These are phyloP conservation scores for Biscogniauxia mediterranea DNA, from an alignment of 2,329 filamentous ascomycete genomes.

Conservation along the genomic window DNA sequence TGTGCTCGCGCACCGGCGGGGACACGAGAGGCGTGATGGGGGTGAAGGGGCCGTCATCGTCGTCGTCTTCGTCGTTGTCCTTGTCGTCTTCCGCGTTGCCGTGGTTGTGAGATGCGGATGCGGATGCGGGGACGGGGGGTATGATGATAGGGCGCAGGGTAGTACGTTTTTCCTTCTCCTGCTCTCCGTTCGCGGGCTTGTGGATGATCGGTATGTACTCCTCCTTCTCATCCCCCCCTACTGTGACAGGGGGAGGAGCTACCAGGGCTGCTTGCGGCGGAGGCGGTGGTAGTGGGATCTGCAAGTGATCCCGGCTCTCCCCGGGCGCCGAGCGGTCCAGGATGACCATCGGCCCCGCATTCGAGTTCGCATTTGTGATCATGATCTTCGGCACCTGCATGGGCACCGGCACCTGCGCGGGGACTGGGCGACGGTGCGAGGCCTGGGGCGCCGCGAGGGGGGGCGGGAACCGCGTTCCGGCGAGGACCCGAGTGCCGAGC, in stretches of 20 bases:
- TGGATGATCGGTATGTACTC: slow-evolving; percentile 30
- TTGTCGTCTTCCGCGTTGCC: slow-evolving; percentile 10
- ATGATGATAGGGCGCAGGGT: slow-evolving; percentile 14
- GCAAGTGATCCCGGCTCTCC: too few species aligned
- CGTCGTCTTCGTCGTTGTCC: too few species aligned
- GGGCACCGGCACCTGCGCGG: slow-evolving; percentile 23
- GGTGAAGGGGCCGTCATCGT: slow-evolving; percentile 28
- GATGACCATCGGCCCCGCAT: slow-evolving; percentile 11
- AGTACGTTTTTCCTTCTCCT: slow-evolving; percentile 8
- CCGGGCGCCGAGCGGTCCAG: slow-evolving; percentile 11
- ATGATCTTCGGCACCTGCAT: slow-evolving; percentile 20
- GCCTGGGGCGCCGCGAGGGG: slow-evolving; percentile 24
- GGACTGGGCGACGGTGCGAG: slow-evolving; percentile 23
- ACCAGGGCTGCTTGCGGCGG: slow-evolving; percentile 7
- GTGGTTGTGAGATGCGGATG: slow-evolving; percentile 6
- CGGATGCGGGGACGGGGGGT: slow-evolving; percentile 16
- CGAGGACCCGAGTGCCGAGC: slow-evolving; percentile 26
- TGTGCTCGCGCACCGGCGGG: neutral
- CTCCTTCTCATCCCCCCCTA: slow-evolving; percentile 1
- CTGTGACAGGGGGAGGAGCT: slow-evolving; percentile 9
- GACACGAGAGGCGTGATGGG: slow-evolving; percentile 28
- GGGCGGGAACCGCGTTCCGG: slow-evolving; percentile 23
- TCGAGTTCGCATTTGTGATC: slow-evolving; percentile 13
- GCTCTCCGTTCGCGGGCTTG: slow-evolving; percentile 17
- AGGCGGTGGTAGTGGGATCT: neutral